Conservation (phyloP, 2,329 filamentous ascomycete species). For the Phaeosphaeria sp. region DNA sequence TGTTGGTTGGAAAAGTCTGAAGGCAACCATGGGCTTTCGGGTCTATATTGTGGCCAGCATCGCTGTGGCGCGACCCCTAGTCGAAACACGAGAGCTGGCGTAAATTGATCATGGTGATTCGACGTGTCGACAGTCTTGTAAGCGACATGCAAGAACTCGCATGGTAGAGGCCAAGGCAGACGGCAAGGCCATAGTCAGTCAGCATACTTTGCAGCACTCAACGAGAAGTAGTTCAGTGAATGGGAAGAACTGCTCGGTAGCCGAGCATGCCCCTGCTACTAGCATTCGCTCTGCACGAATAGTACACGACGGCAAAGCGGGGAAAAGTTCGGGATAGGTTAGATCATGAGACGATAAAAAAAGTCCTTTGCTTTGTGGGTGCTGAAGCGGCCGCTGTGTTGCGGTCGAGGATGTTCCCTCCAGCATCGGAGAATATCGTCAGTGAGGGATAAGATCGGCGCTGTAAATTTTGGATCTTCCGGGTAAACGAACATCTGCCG, state of each 20-base stretch:
- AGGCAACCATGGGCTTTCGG: neutral
- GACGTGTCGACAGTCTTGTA: neutral
- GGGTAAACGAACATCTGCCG: neutral
- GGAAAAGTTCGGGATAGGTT: neutral
- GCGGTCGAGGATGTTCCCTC: neutral
- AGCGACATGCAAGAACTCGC: neutral
- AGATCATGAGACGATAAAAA: neutral
- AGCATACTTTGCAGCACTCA: neutral
- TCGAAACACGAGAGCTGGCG: neutral
- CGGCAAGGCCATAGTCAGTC: neutral
- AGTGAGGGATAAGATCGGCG: slow-evolving; percentile 3
- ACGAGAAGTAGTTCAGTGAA: neutral
- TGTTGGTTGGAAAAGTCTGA: neutral
- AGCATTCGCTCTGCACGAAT: neutral
- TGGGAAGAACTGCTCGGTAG: neutral
- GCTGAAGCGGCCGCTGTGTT: neutral
- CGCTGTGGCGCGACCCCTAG: neutral
- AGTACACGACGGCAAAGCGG: neutral
- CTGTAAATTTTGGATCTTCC: slow-evolving; percentile 1
- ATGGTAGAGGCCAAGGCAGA: neutral
- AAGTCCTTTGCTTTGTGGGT: neutral
- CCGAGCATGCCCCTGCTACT: neutral
- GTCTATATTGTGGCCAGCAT: neutral
- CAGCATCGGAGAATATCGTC: slow-evolving; percentile 2
- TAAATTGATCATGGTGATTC: neutral